Percentiles rank a stretch among this genome's conserved stretches.
These are phyloP conservation scores for Alopecurus myosuroides DNA, from an alignment of 176 grass and related monocot species.

Conservation along the genomic window DNA sequence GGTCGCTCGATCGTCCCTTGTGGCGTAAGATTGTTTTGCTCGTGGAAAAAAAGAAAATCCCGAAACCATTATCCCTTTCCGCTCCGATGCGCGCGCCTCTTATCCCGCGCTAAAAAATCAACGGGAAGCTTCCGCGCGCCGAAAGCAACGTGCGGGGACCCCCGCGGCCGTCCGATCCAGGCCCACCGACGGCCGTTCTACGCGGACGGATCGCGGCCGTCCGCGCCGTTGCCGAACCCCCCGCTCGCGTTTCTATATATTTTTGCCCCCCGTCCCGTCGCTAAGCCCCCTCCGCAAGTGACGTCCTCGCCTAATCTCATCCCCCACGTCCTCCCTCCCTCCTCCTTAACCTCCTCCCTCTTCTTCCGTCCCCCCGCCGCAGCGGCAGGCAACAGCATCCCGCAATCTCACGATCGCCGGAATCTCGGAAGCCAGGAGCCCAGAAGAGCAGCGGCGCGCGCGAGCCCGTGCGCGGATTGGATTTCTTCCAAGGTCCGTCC, in stretches of 20 bases:
- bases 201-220: not conserved
- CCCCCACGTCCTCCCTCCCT: not conserved
- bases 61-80: not conserved
- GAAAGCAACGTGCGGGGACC: not conserved
- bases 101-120: not conserved
- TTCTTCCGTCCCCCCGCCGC: not conserved
- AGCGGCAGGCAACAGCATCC: not conserved
- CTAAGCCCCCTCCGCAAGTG: constrained; percentile 3
- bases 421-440: not conserved
- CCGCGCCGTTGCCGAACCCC: not conserved
- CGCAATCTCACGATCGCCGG: not conserved
- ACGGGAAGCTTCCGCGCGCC: not conserved
- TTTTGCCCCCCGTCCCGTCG: not conserved
- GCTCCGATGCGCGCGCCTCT: not conserved
- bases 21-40: too few species aligned
- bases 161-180: not conserved
- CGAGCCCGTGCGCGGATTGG: not conserved
- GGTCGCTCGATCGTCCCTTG: too few species aligned
- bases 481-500: constrained; percentile 18
- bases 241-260: not conserved
- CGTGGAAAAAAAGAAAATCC: too few species aligned
- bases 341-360: not conserved
- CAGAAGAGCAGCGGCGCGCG: not conserved
- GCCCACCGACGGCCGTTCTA: not conserved
- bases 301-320: constrained; percentile 20